Conservation (phyloP, 164 flowering plant genomes). For the Vitis cinerea region DNA sequence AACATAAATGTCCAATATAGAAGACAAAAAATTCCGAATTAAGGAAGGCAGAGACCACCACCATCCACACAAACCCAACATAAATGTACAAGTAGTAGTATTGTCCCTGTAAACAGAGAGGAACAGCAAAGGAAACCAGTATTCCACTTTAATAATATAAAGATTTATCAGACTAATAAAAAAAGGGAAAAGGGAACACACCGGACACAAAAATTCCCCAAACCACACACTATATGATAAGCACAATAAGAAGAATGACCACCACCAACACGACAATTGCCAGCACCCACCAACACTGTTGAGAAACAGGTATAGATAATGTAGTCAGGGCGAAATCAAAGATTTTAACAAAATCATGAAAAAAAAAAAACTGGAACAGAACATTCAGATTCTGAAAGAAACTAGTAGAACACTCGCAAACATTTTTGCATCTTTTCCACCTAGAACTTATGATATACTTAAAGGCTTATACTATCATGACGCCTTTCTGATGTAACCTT, state of each 20-base stretch:
- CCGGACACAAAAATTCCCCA: background rate
- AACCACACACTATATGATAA: constrained; percentile 26
- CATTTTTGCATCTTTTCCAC: background rate
- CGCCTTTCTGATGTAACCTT: too few relatives aligned
- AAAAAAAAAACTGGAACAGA: background rate
- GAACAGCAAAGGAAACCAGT: too few relatives aligned
- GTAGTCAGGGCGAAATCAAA: background rate
- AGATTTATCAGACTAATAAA: background rate
- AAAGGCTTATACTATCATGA: too few relatives aligned
- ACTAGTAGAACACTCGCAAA: background rate
- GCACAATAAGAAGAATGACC: constrained; percentile 39
- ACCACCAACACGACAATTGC: constrained; percentile 38
- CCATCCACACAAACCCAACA: too few relatives aligned
- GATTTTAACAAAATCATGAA: background rate
- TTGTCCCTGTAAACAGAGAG: too few relatives aligned
- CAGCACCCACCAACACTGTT: constrained; percentile 73
- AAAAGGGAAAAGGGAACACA: background rate
- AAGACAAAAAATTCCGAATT: too few relatives aligned
- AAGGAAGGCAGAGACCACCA: too few relatives aligned
- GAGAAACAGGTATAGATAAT: background rate
- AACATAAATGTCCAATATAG: too few relatives aligned
- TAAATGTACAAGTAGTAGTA: too few relatives aligned
- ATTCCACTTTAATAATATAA: too few relatives aligned
- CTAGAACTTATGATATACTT: too few relatives aligned
- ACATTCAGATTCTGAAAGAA: background rate